These are phyloP conservation scores for Tolypocladium pustulatum DNA, from an alignment of 2,329 filamentous ascomycete species.

Conservation along the genomic window DNA sequence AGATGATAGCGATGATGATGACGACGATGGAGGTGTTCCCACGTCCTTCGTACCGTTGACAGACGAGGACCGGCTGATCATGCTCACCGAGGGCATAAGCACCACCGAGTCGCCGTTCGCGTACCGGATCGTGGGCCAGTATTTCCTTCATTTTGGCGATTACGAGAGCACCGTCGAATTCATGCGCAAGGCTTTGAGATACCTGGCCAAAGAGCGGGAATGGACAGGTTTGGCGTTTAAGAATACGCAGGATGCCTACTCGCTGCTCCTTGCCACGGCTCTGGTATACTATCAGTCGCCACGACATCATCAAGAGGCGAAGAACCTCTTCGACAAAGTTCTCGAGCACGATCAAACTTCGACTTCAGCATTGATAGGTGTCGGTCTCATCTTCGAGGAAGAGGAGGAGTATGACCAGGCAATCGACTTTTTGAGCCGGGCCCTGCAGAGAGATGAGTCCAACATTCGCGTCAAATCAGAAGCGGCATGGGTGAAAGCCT, in stretches of 20 bases:
- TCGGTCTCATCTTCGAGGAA: conserved; percentile 87
- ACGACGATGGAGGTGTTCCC: conserved; percentile 45
- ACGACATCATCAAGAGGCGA: conserved; percentile 80
- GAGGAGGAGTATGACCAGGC: conserved; percentile 81
- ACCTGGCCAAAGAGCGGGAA: conserved; percentile 47
- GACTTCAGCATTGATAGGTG: conserved; percentile 74
- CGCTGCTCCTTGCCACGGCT: conserved; percentile 72
- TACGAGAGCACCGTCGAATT: conserved; percentile 72
- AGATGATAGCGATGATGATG: conserved; percentile 48
- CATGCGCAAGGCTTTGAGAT: conserved; percentile 61
- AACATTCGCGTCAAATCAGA: conserved; percentile 79
- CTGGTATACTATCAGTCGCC: conserved; percentile 86
- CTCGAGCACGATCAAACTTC: conserved; percentile 65
- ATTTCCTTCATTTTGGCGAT: conserved; percentile 77
- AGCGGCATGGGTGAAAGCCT: conserved; percentile 82
- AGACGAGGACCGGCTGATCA: conserved; percentile 67
- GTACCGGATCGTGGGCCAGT: conserved; percentile 72
- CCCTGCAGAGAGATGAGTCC: conserved; percentile 57
- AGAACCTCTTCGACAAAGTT: conserved; percentile 73
- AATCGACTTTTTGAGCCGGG: conserved; percentile 68
- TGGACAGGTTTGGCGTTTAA: conserved; percentile 60
- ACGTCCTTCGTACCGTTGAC: conserved; percentile 49
- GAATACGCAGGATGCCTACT: conserved; percentile 64
- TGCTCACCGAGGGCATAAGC: conserved; percentile 68
- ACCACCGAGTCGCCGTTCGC: conserved; percentile 65